phyloP scores from a whole-genome alignment of 2,329 filamentous ascomycete genomes.

The Tolypocladium nubicola region DNA sequence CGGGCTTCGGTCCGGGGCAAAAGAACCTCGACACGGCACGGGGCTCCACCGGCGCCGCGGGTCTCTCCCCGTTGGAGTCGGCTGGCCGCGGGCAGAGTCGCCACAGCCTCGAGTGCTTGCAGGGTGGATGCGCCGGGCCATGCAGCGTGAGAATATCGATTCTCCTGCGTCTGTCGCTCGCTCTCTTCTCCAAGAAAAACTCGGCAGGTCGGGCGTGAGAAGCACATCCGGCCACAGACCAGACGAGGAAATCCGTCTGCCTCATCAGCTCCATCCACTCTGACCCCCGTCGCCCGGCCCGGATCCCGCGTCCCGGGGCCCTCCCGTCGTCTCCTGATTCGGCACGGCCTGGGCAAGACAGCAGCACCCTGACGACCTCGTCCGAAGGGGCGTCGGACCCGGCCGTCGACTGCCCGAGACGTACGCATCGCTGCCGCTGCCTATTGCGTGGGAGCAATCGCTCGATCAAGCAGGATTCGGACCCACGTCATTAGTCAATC shows the following conservation, averaged over 20 bases:
- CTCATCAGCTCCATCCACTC: not conserved
- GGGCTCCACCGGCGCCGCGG: not conserved
- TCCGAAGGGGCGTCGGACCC: not conserved
- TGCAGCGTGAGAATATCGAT: not conserved
- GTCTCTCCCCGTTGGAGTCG: not conserved
- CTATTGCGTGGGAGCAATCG: not conserved
- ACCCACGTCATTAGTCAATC: not conserved
- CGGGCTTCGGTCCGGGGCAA: not conserved
- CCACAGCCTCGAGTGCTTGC: not conserved
- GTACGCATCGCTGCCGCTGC: not conserved
- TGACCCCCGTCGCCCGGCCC: not conserved
- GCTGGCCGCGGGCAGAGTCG: not conserved
- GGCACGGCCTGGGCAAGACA: not conserved
- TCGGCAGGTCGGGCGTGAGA: too few relatives aligned
- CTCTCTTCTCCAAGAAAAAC: not conserved
- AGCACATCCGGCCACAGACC: too few relatives aligned
- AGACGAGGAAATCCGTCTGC: too few relatives aligned
- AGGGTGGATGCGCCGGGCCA: not conserved
- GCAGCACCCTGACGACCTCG: not conserved
- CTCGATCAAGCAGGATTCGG: not conserved
- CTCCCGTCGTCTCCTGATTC: not conserved
- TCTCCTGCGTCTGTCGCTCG: not conserved
- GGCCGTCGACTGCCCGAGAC: not conserved
- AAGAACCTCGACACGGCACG: not conserved
- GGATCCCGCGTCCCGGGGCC: not conserved